Evolutionary conservation across 2,329 filamentous ascomycete genomes (phyloP).

Genomic region (Ceratocystiopsis minuta): DNA sequence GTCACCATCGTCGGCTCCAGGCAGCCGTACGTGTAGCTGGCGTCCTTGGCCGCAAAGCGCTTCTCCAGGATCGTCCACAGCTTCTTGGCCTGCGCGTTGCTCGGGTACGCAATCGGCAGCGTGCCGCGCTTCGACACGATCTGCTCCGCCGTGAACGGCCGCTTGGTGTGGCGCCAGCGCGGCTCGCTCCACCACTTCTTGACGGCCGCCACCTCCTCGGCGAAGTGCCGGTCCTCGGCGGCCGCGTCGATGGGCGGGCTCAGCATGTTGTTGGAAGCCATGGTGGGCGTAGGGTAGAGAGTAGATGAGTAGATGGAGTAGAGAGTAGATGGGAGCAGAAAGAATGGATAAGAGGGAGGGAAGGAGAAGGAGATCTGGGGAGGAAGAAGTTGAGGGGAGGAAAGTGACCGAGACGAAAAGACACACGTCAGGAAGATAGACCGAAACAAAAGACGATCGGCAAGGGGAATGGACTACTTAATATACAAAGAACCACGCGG

Average conservation of each 20-base stretch:
- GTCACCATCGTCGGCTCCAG: slow-evolving; percentile 96
- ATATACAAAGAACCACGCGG: background rate
- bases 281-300: slow-evolving; percentile 13
- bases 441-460: background rate
- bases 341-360: background rate
- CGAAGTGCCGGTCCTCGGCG: slow-evolving; percentile 48
- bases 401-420: background rate
- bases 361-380: background rate
- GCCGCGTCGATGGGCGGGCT: slow-evolving; percentile 37
- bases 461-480: slow-evolving; percentile 3
- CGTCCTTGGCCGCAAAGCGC: slow-evolving; percentile 60
- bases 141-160: slow-evolving; percentile 88
- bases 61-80: slow-evolving; percentile 78
- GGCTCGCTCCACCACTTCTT: slow-evolving; percentile 90
- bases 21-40: slow-evolving; percentile 91
- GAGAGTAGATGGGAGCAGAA: background rate
- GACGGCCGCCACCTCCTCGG: slow-evolving; percentile 68
- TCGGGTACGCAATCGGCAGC: slow-evolving; percentile 78
- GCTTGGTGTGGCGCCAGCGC: slow-evolving; percentile 82
- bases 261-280: slow-evolving; percentile 46
- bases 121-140: slow-evolving; percentile 92
- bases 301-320: background rate
- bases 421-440: background rate
- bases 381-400: background rate
- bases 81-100: slow-evolving; percentile 82